A percentile compares a stretch with the other conserved stretches of the same genome.
phyloP scores from a whole-genome alignment of 2,329 filamentous ascomycete genomes.

The Setomelanomma holmii region DNA sequence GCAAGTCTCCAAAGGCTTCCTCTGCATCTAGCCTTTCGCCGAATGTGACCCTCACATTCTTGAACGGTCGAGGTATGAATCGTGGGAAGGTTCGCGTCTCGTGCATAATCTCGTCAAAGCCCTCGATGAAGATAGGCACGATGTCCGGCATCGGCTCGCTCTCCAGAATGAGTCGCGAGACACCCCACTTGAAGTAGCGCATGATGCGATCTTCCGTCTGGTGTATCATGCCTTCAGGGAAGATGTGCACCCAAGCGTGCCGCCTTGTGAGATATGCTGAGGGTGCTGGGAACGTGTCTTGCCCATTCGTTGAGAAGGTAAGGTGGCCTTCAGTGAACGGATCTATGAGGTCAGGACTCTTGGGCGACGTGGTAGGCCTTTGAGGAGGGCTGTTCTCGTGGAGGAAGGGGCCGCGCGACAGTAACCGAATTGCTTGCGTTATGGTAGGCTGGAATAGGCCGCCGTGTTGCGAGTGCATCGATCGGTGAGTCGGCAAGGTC shows the following conservation, averaged over 20 bases:
- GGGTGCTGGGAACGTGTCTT: slow-evolving; percentile 72
- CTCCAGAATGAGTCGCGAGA: slow-evolving; percentile 90
- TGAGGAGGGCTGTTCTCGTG: slow-evolving; percentile 31
- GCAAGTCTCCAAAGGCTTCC: slow-evolving; percentile 76
- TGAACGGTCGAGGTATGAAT: slow-evolving; percentile 77
- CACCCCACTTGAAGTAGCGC: slow-evolving; percentile 98
- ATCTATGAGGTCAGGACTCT: slow-evolving; percentile 53
- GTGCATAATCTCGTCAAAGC: slow-evolving; percentile 86
- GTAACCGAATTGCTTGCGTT: slow-evolving; percentile 80
- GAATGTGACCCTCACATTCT: slow-evolving; percentile 75
- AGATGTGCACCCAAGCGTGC: slow-evolving; percentile 90
- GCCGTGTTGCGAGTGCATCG: slow-evolving; percentile 77
- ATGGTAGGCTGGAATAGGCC: slow-evolving; percentile 91
- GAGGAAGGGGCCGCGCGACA: slow-evolving; percentile 67
- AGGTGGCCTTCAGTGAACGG: slow-evolving; percentile 62
- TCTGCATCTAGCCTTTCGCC: slow-evolving; percentile 80
- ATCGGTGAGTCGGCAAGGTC: slow-evolving; percentile 86
- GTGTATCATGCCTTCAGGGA: slow-evolving; percentile 93
- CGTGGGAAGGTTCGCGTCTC: slow-evolving; percentile 81
- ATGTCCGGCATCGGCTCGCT: slow-evolving; percentile 85
- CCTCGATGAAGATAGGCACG: slow-evolving; percentile 93
- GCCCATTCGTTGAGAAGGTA: slow-evolving; percentile 71
- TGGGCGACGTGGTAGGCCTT: slow-evolving; percentile 30
- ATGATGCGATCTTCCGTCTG: slow-evolving; percentile 80
- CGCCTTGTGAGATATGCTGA: slow-evolving; percentile 73